Conservation (phyloP, 805 yeast genomes). For the Metschnikowia similis region DNA sequence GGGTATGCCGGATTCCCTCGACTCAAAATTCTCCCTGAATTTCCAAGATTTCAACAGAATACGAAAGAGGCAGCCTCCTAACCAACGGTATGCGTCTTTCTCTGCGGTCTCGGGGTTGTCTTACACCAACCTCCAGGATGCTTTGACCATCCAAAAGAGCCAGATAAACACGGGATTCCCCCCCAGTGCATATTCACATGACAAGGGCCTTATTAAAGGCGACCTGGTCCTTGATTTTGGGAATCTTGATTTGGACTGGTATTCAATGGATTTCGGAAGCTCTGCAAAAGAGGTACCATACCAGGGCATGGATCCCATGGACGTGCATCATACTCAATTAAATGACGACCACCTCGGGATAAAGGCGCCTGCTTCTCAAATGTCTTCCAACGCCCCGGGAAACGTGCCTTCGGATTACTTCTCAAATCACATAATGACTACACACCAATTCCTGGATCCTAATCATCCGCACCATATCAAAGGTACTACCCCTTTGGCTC, state of each 20-base stretch:
- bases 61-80: constrained; percentile 4
- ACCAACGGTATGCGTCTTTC: constrained; percentile 51
- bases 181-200: constrained; percentile 29
- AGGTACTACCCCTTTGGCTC: constrained; percentile 38
- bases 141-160: constrained; percentile 29
- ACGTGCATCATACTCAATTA: background rate
- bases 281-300: background rate
- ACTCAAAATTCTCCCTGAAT: constrained; percentile 9
- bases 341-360: background rate
- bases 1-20: constrained; percentile 6
- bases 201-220: constrained; percentile 17
- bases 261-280: constrained; percentile 9
- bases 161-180: constrained; percentile 28
- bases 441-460: constrained; percentile 31
- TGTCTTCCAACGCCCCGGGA: constrained; percentile 11
- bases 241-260: constrained; percentile 25
- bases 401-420: constrained; percentile 12
- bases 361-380: constrained; percentile 6
- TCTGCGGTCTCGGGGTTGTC: constrained; percentile 61
- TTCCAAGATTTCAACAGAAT: constrained; percentile 7
- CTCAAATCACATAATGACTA: constrained; percentile 17
- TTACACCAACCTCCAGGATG: constrained; percentile 51
- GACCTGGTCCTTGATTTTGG: constrained; percentile 19
- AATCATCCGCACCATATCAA: constrained; percentile 38
- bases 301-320: background rate